Conservation (phyloP, 495 filamentous ascomycete species). For the Acidomyces sp. region DNA sequence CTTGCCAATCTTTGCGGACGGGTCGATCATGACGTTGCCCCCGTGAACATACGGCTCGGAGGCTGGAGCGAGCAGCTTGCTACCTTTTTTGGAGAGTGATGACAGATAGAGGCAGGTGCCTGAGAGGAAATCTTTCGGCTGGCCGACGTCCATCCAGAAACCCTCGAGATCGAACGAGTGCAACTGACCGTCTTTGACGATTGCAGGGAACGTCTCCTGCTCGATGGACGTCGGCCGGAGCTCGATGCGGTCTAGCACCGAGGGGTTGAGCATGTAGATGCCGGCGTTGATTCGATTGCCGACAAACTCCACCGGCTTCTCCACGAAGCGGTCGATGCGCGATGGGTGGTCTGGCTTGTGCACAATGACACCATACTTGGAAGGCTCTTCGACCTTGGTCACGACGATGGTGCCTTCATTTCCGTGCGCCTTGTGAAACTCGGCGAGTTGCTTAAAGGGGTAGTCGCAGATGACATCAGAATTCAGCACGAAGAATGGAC, state of each 20-base stretch:
- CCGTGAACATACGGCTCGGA: slow-evolving; percentile 76
- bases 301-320: slow-evolving; percentile 98
- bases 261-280: slow-evolving; percentile 96
- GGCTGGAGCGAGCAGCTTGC: slow-evolving; percentile 65
- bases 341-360: slow-evolving; percentile 90
- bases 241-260: slow-evolving; percentile 81
- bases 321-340: slow-evolving; percentile 96
- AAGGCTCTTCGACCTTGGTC: slow-evolving; percentile 98
- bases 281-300: slow-evolving; percentile 99
- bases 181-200: slow-evolving; percentile 77
- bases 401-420: slow-evolving; percentile 97
- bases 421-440: slow-evolving; percentile 80
- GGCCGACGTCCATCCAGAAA: slow-evolving; percentile 99
- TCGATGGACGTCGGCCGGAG: slow-evolving; percentile 98
- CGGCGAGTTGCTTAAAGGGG: slow-evolving; percentile 79
- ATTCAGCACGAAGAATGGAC: slow-evolving; percentile 98
- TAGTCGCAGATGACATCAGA: slow-evolving; percentile 98
- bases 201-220: slow-evolving; percentile 97
- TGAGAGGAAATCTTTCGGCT: slow-evolving; percentile 96
- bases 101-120: slow-evolving; percentile 96
- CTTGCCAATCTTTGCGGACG: slow-evolving; percentile 90
- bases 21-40: slow-evolving; percentile 94
- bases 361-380: slow-evolving; percentile 97
- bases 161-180: slow-evolving; percentile 98
- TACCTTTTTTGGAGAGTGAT: slow-evolving; percentile 81